Base-by-base conservation (phyloP, 768 basidiomycete species). In the Exidia glandulosa region DNA sequence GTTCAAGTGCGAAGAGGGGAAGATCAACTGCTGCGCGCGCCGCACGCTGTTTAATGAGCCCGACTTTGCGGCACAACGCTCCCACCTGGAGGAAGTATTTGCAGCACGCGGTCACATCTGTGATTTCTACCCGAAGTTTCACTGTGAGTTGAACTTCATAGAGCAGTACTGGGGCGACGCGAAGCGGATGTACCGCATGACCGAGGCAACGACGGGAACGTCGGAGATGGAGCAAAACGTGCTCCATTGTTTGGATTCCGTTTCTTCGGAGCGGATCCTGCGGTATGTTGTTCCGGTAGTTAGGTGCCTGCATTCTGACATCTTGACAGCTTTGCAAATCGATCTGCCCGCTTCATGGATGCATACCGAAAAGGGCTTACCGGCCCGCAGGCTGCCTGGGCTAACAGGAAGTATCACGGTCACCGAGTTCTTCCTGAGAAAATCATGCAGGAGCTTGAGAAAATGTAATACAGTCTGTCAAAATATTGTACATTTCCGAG, bases 221-320 rank as follows among this genome's bases (percentile, higher is more conserved):
- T 72, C 63, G 23, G 72, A 73, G 56, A 63, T 78, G 1, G 63
- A 72, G 52, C 29, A 32, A 6, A 77, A 77, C 64, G 64, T 71
- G 0, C 7, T 70, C 6, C 30, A 23, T 1, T 62, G 68, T 1
- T 58, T 78, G 3, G 69, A 73, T 13, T 31, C 60, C 2, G 63
- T 77, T 0, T 62, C 70, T 7, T 48, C 65, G n/a, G 58, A 62
- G 34, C 5, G 5, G 41, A 6, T 7, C 41, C 23, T 7, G 41
- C 41, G 16, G 41, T 19, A 19, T 16, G 16, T 45, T 45, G 41
- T 45, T 45, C 16, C 41, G 14, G 41, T 3, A 19, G 3, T 45
- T 5, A 45, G 16, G 5, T 5, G 23, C 14, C 16, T 13, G n/a
- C n/a, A n/a, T n/a, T n/a, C n/a, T n/a, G n/a, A n/a, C n/a, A n/a